Conservation (phyloP, 1,139 yeast species). For the Kodamaea derodonti region DNA sequence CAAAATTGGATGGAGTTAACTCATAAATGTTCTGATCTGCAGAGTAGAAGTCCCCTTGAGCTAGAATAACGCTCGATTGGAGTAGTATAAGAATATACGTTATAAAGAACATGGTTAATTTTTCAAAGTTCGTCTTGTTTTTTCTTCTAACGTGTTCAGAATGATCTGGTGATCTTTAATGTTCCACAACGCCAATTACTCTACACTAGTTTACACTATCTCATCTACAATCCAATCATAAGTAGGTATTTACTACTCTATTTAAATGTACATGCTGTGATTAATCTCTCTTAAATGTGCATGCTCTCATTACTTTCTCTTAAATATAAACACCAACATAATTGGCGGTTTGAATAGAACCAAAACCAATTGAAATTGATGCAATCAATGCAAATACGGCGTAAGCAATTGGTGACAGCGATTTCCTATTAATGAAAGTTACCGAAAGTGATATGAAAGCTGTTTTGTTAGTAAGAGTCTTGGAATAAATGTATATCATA, state of each 20-base stretch:
- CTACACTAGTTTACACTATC: no score
- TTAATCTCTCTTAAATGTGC: no score
- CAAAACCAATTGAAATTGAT: conserved; percentile 36
- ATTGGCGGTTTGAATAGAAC: conserved; percentile 37
- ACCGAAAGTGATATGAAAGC: conserved; percentile 37
- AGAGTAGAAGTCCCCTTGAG: conserved; percentile 29
- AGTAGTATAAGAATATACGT: conserved; percentile 6
- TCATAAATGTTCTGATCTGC: conserved; percentile 52
- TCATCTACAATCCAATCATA: no score
- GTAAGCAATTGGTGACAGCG: conserved; percentile 25
- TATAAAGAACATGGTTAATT: conserved; percentile 5
- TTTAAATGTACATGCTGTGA: no score
- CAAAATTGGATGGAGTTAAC: conserved; percentile 54
- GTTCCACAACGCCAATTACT: no score
- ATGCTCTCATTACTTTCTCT: no score
- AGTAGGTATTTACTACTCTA: no score
- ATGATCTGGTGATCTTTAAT: no score
- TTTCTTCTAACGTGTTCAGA: no score
- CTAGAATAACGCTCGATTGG: conserved; percentile 8
- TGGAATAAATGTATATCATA: conserved; percentile 4
- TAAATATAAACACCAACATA: conserved; percentile 45
- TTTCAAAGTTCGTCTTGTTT: neutral
- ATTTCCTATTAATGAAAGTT: conserved; percentile 35
- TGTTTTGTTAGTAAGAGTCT: conserved; percentile 18
- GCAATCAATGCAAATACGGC: conserved; percentile 33